Percentiles rank a stretch among this genome's conserved stretches.
phyloP scores from a whole-genome alignment of 371 early-diverging fungal species.

The Syncephalastrum racemosum region DNA sequence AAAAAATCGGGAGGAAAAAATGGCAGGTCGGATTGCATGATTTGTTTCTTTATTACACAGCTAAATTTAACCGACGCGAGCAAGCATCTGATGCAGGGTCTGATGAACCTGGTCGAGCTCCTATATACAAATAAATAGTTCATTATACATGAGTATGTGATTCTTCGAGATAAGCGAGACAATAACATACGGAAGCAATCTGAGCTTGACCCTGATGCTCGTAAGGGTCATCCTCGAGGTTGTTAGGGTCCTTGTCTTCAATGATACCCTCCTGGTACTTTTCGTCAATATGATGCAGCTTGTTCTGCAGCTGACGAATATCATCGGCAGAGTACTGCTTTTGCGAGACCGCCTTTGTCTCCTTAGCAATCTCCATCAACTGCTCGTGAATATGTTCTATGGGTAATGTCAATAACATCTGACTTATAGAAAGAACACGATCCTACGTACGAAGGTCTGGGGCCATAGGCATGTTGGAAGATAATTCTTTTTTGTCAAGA shows the following conservation, averaged over 20 bases:
- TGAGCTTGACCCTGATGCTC: conserved; percentile 45
- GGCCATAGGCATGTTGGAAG: no score
- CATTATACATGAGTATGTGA: background rate
- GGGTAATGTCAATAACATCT: no score
- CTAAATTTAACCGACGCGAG: conserved; percentile 23
- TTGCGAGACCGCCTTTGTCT: conserved; percentile 31
- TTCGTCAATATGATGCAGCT: conserved; percentile 29
- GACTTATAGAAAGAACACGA: no score
- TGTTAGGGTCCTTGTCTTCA: conserved; percentile 16
- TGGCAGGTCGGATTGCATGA: background rate
- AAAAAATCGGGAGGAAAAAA: no score
- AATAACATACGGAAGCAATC: conserved; percentile 25
- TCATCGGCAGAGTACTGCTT: conserved; percentile 32
- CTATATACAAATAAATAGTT: background rate
- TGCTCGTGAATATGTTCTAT: conserved; percentile 38
- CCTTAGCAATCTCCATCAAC: conserved; percentile 39
- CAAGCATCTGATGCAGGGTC: conserved; percentile 28
- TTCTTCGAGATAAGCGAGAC: background rate
- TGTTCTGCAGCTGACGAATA: conserved; percentile 29
- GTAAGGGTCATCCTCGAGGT: conserved; percentile 26
- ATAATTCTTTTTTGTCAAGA: no score
- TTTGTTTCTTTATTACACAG: conserved; percentile 6
- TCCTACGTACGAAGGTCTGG: no score
- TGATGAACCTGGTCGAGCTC: conserved; percentile 33
- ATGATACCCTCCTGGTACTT: conserved; percentile 23